These are phyloP conservation scores for Neurospora sp. DNA, from an alignment of 495 filamentous ascomycete genomes.

Conservation along the genomic window DNA sequence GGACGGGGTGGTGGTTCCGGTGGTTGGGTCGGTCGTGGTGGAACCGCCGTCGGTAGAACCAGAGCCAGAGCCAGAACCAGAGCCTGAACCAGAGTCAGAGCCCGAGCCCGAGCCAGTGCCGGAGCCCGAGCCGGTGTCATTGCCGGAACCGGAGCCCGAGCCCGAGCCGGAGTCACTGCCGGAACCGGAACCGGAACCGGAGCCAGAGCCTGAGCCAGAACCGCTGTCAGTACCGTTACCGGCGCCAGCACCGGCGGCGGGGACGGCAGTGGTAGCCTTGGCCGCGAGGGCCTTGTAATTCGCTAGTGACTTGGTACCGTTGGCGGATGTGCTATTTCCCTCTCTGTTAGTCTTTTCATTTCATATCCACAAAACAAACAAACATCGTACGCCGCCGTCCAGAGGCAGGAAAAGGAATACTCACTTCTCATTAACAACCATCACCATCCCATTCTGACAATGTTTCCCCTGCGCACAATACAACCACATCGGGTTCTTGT, in stretches of 20 bases:
- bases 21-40: constrained; percentile 3
- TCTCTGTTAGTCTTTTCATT: constrained; percentile 13
- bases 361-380: neutral
- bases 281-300: constrained; percentile 38
- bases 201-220: constrained; percentile 1
- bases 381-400: neutral
- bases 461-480: constrained; percentile 57
- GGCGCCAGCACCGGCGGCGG: constrained; percentile 23
- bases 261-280: constrained; percentile 24
- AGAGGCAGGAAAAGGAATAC: too few species aligned
- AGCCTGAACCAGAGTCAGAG: neutral
- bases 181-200: constrained; percentile 18
- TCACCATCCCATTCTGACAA: constrained; percentile 59
- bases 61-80: neutral
- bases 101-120: constrained; percentile 20
- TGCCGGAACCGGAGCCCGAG: constrained; percentile 3
- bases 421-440: constrained; percentile 60
- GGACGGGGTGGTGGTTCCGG: constrained; percentile 2
- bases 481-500: constrained; percentile 54
- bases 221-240: constrained; percentile 14
- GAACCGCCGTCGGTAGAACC: constrained; percentile 1
- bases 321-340: constrained; percentile 28
- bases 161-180: constrained; percentile 17
- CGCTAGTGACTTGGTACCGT: constrained; percentile 36
- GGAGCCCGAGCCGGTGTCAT: neutral